A percentile compares a stretch with the other conserved stretches of the same genome.
These are phyloP conservation scores for Hymenoscyphus occultus DNA, from an alignment of 2,329 filamentous ascomycete species.

Conservation along the genomic window DNA sequence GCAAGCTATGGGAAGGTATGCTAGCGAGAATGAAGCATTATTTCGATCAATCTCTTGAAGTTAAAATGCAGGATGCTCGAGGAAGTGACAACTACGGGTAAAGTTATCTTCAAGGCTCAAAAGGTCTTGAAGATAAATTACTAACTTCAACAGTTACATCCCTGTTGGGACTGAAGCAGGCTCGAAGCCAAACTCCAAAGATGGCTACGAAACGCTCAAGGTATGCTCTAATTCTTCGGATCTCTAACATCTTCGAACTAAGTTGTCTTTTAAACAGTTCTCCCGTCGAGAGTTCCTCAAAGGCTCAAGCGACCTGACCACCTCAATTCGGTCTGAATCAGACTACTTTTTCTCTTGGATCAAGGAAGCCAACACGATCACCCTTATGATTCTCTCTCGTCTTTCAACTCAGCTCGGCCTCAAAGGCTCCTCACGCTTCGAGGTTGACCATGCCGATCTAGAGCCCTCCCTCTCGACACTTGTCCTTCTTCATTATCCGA, in stretches of 20 bases:
- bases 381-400: neutral
- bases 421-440: constrained; percentile 9
- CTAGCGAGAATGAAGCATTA: constrained; percentile 13
- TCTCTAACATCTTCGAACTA: neutral
- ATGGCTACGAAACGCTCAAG: constrained; percentile 14
- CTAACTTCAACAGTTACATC: constrained; percentile 6
- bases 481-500: constrained; percentile 12
- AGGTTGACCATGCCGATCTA: constrained; percentile 6
- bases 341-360: neutral
- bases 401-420: constrained; percentile 8
- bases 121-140: neutral
- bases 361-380: neutral
- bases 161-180: constrained; percentile 12
- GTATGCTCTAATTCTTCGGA: constrained; percentile 3
- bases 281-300: neutral
- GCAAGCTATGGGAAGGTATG: constrained; percentile 9
- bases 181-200: constrained; percentile 6
- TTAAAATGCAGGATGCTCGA: constrained; percentile 13
- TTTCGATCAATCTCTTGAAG: constrained; percentile 13
- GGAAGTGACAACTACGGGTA: constrained; percentile 11
- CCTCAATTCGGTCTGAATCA: neutral
- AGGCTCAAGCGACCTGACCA: neutral
- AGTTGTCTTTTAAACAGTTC: neutral
- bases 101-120: neutral
- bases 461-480: constrained; percentile 9